These are phyloP conservation scores for Backusella luteola DNA, from an alignment of 192 early-diverging fungal genomes.

Conservation along the genomic window DNA sequence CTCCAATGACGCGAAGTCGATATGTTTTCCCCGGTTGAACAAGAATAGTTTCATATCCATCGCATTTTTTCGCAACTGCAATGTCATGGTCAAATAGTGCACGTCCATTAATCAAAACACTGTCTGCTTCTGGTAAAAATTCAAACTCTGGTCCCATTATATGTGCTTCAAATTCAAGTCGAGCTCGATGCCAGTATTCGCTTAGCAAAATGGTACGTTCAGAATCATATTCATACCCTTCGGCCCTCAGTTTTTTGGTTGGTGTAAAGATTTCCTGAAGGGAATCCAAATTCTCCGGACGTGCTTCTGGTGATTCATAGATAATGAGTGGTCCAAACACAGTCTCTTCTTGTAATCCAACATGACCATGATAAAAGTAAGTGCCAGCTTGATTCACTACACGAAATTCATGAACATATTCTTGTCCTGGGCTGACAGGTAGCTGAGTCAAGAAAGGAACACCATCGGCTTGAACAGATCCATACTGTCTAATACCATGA, in stretches of 20 bases:
- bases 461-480: constrained; percentile 45
- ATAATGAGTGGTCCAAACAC: constrained; percentile 17
- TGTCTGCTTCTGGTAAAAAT: constrained; percentile 37
- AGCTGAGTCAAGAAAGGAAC: constrained; percentile 60
- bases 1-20: constrained; percentile 44
- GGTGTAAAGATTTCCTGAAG: not conserved
- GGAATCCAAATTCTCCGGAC: constrained; percentile 8
- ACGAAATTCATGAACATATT: constrained; percentile 47
- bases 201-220: constrained; percentile 32
- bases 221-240: constrained; percentile 35
- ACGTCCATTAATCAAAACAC: constrained; percentile 48
- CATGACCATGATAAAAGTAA: constrained; percentile 43
- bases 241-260: not conserved
- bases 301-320: constrained; percentile 16
- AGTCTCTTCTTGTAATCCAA: constrained; percentile 25
- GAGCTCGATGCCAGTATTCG: constrained; percentile 50
- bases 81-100: not conserved
- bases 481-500: constrained; percentile 47
- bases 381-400: constrained; percentile 44
- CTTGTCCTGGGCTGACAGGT: constrained; percentile 46
- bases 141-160: constrained; percentile 12
- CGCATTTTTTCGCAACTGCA: not conserved
- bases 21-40: constrained; percentile 31
- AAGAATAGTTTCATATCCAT: constrained; percentile 17
- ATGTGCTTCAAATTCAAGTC: constrained; percentile 13